Percentiles rank a stretch among this genome's conserved stretches.
Conservation (phyloP, 2,329 filamentous ascomycete species). For the Erysiphe pisi region DNA sequence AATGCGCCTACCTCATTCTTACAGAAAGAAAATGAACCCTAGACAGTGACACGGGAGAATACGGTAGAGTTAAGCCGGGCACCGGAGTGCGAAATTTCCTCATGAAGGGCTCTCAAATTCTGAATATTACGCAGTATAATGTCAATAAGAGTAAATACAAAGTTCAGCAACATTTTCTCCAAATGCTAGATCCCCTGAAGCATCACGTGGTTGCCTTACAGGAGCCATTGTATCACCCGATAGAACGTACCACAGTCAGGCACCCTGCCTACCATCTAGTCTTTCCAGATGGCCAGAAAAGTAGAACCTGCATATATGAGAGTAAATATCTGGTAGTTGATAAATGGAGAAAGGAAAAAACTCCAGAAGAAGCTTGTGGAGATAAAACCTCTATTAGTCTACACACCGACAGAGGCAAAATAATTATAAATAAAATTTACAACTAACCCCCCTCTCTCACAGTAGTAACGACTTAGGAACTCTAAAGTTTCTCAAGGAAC, state of each 20-base stretch:
- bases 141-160: constrained; percentile 12
- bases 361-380: too few relatives aligned
- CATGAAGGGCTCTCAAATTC: background rate
- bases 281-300: background rate
- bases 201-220: constrained; percentile 4
- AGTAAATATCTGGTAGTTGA: background rate
- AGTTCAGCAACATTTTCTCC: constrained; percentile 24
- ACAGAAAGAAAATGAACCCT: background rate
- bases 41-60: background rate
- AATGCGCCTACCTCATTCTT: background rate
- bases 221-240: constrained; percentile 4
- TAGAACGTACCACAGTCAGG: constrained; percentile 13
- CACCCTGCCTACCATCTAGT: constrained; percentile 25
- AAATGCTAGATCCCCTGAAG: background rate
- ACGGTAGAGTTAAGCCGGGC: background rate
- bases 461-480: too few relatives aligned
- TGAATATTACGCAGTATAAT: too few relatives aligned
- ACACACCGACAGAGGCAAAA: background rate
- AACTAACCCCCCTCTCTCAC: background rate
- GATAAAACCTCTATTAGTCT: too few relatives aligned
- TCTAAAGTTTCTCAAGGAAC: too few relatives aligned
- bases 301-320: constrained; percentile 16
- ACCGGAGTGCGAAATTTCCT: background rate
- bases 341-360: too few relatives aligned
- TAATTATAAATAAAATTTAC: background rate